Percentiles rank a stretch among this genome's conserved stretches.
phyloP scores from a whole-genome alignment of 305 asterid species.

The Fraxinus sp. region DNA sequence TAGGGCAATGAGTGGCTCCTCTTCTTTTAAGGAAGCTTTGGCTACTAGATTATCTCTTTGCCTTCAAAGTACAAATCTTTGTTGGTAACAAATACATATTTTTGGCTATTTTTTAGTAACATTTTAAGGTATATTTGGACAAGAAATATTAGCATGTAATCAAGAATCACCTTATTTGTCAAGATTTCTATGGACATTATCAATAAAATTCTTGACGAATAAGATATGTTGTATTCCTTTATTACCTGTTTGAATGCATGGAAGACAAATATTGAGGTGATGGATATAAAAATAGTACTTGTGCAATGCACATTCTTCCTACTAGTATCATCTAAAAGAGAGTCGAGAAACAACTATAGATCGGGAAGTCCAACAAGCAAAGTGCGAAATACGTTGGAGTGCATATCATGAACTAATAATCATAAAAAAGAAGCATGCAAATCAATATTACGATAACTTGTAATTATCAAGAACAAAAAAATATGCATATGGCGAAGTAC shows the following conservation, averaged over 20 bases:
- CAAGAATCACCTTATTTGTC: neutral
- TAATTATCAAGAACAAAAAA: no score
- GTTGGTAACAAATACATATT: neutral
- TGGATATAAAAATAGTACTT: no score
- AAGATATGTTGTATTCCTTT: neutral
- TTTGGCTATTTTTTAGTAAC: no score
- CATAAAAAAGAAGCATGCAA: neutral
- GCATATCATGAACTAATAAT: no score
- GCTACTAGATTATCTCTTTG: slow-evolving; percentile 75
- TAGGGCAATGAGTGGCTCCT: slow-evolving; percentile 93
- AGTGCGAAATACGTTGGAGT: no score
- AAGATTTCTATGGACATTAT: neutral
- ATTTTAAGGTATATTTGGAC: neutral
- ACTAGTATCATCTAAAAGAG: no score
- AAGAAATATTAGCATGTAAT: neutral
- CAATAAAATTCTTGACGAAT: neutral
- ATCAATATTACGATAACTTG: neutral
- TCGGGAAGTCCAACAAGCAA: no score
- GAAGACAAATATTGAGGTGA: neutral
- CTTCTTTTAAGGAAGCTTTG: slow-evolving; percentile 90
- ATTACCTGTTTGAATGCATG: neutral
- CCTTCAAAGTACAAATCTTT: slow-evolving; percentile 66
- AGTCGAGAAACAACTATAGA: no score
- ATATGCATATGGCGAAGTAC: neutral
- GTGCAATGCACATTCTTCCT: no score